phyloP scores from a whole-genome alignment of 495 filamentous ascomycete species.

The Terfezia claveryi region DNA sequence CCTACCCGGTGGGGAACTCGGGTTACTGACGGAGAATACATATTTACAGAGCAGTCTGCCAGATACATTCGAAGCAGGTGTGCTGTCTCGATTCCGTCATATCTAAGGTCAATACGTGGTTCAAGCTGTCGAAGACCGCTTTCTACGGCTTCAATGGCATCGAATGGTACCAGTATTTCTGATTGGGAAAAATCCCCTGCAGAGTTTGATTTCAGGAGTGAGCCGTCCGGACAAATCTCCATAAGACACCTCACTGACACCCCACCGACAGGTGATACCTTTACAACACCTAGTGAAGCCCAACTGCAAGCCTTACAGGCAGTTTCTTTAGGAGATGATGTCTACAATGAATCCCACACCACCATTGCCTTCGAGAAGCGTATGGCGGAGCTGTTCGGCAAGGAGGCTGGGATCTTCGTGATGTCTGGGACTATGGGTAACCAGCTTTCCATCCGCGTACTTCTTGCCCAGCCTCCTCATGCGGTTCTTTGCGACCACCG shows the following conservation, averaged over 20 bases:
- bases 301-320: conserved; percentile 50
- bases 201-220: no score
- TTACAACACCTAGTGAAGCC: conserved; percentile 62
- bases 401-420: conserved; percentile 54
- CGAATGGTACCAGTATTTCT: no score
- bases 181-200: no score
- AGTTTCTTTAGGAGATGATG: conserved; percentile 50
- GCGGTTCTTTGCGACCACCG: conserved; percentile 45
- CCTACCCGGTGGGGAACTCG: no score
- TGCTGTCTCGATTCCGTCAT: no score
- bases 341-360: conserved; percentile 61
- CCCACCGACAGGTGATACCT: conserved; percentile 38
- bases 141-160: no score
- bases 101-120: no score
- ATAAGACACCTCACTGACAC: not conserved
- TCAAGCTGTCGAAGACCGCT: no score
- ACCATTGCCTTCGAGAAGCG: conserved; percentile 50
- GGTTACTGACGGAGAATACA: no score
- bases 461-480: conserved; percentile 49
- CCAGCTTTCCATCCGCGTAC: conserved; percentile 45
- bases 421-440: conserved; percentile 86
- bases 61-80: no score
- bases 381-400: conserved; percentile 45
- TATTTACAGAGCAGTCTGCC: no score
- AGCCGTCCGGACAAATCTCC: no score